phyloP scores from a whole-genome alignment of 768 basidiomycete species.

The Austroboletus eburneus region DNA sequence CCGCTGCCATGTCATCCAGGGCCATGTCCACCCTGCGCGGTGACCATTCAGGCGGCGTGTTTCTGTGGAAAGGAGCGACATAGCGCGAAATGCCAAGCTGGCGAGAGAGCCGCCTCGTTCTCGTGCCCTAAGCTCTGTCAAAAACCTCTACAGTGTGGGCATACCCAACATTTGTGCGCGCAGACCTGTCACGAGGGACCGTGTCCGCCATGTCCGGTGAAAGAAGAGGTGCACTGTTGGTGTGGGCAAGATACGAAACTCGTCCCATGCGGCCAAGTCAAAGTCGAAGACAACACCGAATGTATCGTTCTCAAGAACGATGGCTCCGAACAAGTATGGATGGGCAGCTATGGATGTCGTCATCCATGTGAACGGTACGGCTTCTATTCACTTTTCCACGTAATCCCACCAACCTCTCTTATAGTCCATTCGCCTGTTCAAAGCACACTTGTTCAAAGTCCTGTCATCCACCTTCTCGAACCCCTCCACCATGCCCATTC shows the following conservation, averaged over 20 bases:
- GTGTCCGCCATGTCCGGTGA: conserved; percentile 61
- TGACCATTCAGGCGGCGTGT: conserved; percentile 74
- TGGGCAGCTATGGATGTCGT: conserved; percentile 62
- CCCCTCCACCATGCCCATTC: conserved; percentile 61
- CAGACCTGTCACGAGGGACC: conserved; percentile 70
- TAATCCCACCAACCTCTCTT: neutral
- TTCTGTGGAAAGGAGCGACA: conserved; percentile 62
- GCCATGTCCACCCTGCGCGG: conserved; percentile 90
- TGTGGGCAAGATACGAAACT: conserved; percentile 67
- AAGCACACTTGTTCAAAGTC: conserved; percentile 65
- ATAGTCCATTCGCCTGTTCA: conserved; percentile 70
- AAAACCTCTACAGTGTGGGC: conserved; percentile 57
- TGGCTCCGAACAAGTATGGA: conserved; percentile 51
- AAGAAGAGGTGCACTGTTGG: conserved; percentile 62
- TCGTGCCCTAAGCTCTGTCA: conserved; percentile 39
- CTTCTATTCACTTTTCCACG: neutral
- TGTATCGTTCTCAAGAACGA: conserved; percentile 25
- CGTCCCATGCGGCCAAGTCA: conserved; percentile 66
- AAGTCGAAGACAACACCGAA: conserved; percentile 34
- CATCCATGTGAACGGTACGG: conserved; percentile 54
- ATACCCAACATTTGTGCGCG: conserved; percentile 61
- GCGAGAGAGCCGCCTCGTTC: conserved; percentile 31
- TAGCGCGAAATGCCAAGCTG: conserved; percentile 41
- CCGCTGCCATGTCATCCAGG: conserved; percentile 89
- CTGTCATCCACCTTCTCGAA: conserved; percentile 72